Evolutionary conservation across 2,329 filamentous ascomycete genomes (phyloP).

Genomic region (Colletotrichum viniferum): DNA sequence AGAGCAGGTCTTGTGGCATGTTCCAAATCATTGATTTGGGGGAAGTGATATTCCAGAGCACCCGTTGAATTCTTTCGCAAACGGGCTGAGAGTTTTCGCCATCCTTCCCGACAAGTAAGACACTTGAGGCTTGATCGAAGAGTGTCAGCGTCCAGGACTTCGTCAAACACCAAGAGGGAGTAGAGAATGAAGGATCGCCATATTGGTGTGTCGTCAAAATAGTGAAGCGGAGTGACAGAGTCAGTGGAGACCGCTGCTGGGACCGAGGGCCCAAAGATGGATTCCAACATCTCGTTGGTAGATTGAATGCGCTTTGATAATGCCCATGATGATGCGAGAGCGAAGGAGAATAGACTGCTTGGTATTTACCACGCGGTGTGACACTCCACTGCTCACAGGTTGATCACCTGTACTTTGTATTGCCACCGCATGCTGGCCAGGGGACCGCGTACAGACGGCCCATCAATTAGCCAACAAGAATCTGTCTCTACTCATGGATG

Average conservation of each 20-base stretch:
- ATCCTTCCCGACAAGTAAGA: background rate
- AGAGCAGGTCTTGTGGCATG: background rate
- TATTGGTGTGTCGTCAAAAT: background rate
- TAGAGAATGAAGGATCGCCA: background rate
- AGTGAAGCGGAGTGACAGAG: background rate
- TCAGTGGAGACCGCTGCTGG: background rate
- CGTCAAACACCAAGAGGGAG: background rate
- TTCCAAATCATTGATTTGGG: background rate
- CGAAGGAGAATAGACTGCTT: fast-evolving
- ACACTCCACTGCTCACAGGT: background rate
- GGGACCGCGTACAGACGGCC: background rate
- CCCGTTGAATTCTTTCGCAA: background rate
- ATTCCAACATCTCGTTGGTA: background rate
- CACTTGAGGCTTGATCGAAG: background rate
- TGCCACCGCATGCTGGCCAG: background rate
- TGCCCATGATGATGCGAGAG: background rate
- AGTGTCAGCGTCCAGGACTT: background rate
- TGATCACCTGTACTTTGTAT: background rate
- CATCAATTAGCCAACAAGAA: background rate
- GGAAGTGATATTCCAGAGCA: background rate
- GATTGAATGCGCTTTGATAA: background rate
- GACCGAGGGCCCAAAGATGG: background rate
- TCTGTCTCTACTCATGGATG: background rate
- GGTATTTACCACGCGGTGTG: background rate
- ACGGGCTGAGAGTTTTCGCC: background rate